Base-by-base conservation (phyloP, 2,329 filamentous ascomycete species). In the Exophiala dermatitidis region DNA sequence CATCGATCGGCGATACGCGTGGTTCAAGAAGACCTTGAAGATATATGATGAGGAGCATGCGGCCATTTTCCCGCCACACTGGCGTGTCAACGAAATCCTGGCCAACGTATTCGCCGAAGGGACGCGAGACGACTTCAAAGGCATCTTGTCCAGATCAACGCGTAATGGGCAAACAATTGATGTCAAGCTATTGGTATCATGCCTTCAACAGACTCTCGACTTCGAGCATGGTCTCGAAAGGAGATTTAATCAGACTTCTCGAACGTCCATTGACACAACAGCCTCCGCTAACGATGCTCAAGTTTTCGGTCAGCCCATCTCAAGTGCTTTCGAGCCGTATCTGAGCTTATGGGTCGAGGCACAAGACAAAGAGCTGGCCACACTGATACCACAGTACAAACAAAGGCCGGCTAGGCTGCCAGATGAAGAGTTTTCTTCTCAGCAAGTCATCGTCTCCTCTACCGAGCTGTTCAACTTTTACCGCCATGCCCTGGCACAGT, bases 391-490 rank as follows among this genome's bases (percentile, higher is more conserved):
- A 0, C 89, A 83, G 67, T 97, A 97, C 70, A 88, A 86, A 60
- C 81, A 79, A 55, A 89, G 95, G 62, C 86, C 89, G 0, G 77
- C 95, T 2, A 78, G 90, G 38, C 83, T 88, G 2, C 74, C 80
- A 0, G 93, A 96, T 61, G 93, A 98, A 63, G 93, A 98, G 52
- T 97, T 97, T 68, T 88, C 88, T 40, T 77, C 87, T 0, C 88
- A 95, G 67, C 83, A 88, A 42, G 91, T 98, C 52, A 91, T 96
- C 53, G 78, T 86, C 1, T 97, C 93, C 0, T 95, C 93, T 2
- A 96, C 95, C 43, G 93, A 98, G 67, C 80, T 98, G 0, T 98
- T 98, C 71, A 89, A 95, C 65, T 95, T 96, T 67, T 98, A 98
- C 72, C 89, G 95, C 57, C 80, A 91, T 54, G 91, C 89, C 0